A percentile compares a stretch with the other conserved stretches of the same genome.
phyloP scores from a whole-genome alignment of 2,329 filamentous ascomycete species.

The Cercospora zeae-maydis region DNA sequence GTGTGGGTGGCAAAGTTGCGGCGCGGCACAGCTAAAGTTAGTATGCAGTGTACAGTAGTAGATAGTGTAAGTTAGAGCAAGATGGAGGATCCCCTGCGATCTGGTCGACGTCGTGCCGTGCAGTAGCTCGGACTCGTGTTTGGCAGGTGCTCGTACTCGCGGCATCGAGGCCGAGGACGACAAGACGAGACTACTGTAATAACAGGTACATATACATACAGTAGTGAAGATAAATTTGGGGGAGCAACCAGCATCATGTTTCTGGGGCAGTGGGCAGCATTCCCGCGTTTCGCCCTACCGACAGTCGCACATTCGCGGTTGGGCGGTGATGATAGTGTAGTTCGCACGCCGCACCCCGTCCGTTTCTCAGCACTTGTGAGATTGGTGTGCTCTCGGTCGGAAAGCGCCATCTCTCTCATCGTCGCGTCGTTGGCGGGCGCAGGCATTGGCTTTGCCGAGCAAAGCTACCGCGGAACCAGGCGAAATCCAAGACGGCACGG shows the following conservation, averaged over 20 bases:
- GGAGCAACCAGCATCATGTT: background rate
- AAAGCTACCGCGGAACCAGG: background rate
- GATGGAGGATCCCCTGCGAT: background rate
- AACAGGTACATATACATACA: no score
- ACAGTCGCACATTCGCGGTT: background rate
- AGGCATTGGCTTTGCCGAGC: background rate
- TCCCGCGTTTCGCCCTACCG: conserved; percentile 12
- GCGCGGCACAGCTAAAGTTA: background rate
- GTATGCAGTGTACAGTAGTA: no score
- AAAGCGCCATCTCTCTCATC: background rate
- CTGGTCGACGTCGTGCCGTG: background rate
- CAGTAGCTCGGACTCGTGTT: conserved; percentile 6
- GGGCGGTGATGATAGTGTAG: background rate
- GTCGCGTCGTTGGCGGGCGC: background rate
- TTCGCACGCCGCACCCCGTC: background rate
- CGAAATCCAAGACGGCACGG: background rate
- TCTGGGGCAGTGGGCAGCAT: conserved; percentile 6
- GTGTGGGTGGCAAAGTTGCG: conserved; percentile 2
- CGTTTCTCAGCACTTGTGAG: background rate
- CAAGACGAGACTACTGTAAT: no score
- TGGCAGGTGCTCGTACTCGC: background rate
- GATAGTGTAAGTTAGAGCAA: no score
- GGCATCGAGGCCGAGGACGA: background rate
- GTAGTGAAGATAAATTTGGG: background rate
- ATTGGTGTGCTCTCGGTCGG: background rate